Conservation (phyloP, 768 basidiomycete species). For the Suillus americanus region DNA sequence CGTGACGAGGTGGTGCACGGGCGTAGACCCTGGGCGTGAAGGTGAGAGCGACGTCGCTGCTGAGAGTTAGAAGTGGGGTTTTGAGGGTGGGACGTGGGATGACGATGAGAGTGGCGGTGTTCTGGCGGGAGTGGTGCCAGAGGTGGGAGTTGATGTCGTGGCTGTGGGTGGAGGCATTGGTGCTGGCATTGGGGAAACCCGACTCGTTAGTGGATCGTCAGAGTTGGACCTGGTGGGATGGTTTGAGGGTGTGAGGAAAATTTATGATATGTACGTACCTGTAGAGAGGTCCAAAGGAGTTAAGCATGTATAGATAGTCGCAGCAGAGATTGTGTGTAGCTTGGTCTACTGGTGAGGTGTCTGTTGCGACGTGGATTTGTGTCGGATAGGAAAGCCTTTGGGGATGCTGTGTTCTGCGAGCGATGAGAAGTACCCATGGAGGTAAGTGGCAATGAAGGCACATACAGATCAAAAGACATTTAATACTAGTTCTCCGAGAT, state of each 20-base stretch:
- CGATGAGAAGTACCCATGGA: slow-evolving; percentile 1
- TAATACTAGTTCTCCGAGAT: slow-evolving; percentile 83
- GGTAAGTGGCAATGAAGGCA: background rate
- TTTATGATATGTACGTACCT: background rate
- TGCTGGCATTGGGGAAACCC: slow-evolving; percentile 9
- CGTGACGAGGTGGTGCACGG: too few species aligned
- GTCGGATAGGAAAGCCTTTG: slow-evolving; percentile 94
- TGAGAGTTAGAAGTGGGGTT: too few species aligned
- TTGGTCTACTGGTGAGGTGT: slow-evolving; percentile 87
- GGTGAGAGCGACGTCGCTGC: too few species aligned
- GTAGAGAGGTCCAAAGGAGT: slow-evolving; percentile 83
- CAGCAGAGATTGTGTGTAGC: slow-evolving; percentile 87
- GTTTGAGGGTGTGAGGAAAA: background rate
- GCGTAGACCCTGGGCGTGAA: too few species aligned
- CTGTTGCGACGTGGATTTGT: slow-evolving; percentile 92
- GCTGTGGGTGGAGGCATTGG: background rate
- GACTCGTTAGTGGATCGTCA: background rate
- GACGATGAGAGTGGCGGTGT: background rate
- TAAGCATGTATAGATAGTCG: slow-evolving; percentile 87
- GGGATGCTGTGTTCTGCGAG: slow-evolving; percentile 81
- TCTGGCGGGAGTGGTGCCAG: background rate
- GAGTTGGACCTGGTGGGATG: background rate
- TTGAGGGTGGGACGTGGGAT: too few species aligned
- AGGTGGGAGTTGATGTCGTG: background rate
- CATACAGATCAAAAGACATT: slow-evolving; percentile 81